These are phyloP conservation scores for Exsudoporus frostii DNA, from an alignment of 768 basidiomycete genomes.

Conservation along the genomic window DNA sequence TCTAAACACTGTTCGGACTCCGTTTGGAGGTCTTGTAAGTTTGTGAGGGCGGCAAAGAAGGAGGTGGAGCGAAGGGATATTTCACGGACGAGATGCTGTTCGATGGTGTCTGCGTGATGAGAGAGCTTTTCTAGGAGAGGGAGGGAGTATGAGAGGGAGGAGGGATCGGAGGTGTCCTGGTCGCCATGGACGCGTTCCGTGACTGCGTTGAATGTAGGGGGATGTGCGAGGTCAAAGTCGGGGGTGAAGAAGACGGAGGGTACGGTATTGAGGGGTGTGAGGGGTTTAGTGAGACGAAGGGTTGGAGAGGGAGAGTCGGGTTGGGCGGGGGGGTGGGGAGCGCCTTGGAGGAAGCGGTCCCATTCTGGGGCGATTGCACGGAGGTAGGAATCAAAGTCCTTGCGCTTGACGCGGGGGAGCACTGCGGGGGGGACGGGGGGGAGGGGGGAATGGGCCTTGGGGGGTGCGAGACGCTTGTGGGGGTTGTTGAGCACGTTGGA, in stretches of 20 bases:
- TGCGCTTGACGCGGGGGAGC: slow-evolving; percentile 74
- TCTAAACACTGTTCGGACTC: slow-evolving; percentile 82
- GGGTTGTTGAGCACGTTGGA: slow-evolving; percentile 93
- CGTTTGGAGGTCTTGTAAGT: slow-evolving; percentile 87
- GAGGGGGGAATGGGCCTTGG: slow-evolving; percentile 81
- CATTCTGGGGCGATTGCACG: slow-evolving; percentile 70
- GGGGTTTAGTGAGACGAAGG: slow-evolving; percentile 38
- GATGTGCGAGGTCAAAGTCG: slow-evolving; percentile 78
- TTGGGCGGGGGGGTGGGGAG: slow-evolving; percentile 32
- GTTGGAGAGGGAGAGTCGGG: slow-evolving; percentile 27
- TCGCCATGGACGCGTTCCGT: slow-evolving; percentile 52
- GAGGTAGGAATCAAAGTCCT: slow-evolving; percentile 85
- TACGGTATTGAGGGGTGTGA: slow-evolving; percentile 73
- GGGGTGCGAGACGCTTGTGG: slow-evolving; percentile 76
- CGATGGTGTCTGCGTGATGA: slow-evolving; percentile 88
- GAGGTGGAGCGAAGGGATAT: slow-evolving; percentile 87
- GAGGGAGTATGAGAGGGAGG: slow-evolving; percentile 60
- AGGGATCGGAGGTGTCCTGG: slow-evolving; percentile 48
- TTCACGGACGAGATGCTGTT: slow-evolving; percentile 91
- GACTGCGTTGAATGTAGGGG: slow-evolving; percentile 72
- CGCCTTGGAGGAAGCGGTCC: slow-evolving; percentile 61
- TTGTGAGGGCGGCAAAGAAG: slow-evolving; percentile 94
- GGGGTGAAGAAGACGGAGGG: slow-evolving; percentile 79
- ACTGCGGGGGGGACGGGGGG: slow-evolving; percentile 69
- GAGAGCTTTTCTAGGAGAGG: slow-evolving; percentile 88